A percentile compares a stretch with the other conserved stretches of the same genome.
Evolutionary conservation across 495 filamentous ascomycete genomes (phyloP).

Genomic region (Xylaria nigripes): DNA sequence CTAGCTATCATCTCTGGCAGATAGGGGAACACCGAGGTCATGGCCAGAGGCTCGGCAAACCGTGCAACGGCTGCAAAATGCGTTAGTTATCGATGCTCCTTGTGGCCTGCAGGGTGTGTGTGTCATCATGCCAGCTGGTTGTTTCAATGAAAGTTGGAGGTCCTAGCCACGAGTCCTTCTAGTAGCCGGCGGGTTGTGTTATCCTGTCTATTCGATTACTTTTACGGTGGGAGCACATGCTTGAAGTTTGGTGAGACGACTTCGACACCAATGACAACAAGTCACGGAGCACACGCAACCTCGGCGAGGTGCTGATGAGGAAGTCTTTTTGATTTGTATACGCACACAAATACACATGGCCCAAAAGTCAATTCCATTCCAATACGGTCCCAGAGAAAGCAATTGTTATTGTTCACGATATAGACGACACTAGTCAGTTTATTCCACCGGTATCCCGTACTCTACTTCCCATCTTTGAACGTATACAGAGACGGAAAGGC

Average conservation of each 20-base stretch:
- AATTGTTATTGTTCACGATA: background rate
- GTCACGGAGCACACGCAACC: constrained; percentile 14
- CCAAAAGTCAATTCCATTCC: background rate
- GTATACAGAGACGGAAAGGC: background rate
- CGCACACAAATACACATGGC: background rate
- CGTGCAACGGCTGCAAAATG: constrained; percentile 53
- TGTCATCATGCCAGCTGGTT: background rate
- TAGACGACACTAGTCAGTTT: background rate
- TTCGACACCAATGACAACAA: constrained; percentile 15
- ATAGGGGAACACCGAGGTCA: constrained; percentile 84
- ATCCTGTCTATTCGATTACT: background rate
- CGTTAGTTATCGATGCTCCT: constrained; percentile 18
- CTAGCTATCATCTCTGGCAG: constrained; percentile 81
- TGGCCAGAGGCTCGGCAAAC: constrained; percentile 77
- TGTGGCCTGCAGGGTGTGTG: background rate
- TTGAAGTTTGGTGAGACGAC: constrained; percentile 8
- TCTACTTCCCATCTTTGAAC: background rate
- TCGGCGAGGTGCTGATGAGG: background rate
- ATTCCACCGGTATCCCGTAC: background rate
- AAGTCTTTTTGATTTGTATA: background rate
- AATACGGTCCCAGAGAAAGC: background rate
- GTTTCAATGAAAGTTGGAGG: background rate
- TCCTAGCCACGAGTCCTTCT: background rate
- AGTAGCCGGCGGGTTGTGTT: background rate
- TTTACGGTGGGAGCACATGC: constrained; percentile 6